Percentiles rank a stretch among this genome's conserved stretches.
Evolutionary conservation across 192 early-diverging fungal genomes (phyloP).

Genomic region (Tieghemiomyces parasiticus): DNA sequence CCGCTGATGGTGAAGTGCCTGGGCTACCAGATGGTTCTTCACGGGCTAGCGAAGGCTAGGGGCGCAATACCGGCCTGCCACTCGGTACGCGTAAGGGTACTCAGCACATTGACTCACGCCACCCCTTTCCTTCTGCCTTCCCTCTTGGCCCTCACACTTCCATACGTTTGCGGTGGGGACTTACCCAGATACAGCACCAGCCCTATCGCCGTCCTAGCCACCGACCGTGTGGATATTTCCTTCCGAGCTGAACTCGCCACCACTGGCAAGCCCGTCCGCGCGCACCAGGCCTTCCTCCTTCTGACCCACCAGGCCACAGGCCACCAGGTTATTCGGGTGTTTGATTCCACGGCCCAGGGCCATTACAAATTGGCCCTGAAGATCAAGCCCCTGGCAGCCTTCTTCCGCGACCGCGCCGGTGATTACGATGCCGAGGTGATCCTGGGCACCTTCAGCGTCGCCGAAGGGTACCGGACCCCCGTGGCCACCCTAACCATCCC

Average conservation of each 20-base stretch:
- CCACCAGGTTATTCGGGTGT: neutral
- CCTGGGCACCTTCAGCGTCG: neutral
- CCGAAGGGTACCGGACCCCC: neutral
- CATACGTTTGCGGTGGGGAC: too few species aligned
- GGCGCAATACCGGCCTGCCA: too few species aligned
- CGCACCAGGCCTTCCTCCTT: conserved; percentile 2
- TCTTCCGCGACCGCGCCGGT: neutral
- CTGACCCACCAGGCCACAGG: neutral
- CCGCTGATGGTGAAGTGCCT: too few species aligned
- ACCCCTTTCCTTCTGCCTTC: too few species aligned
- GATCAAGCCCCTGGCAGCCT: neutral
- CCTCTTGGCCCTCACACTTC: too few species aligned
- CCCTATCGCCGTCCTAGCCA: neutral
- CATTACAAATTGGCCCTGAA: neutral
- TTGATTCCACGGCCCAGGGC: conserved; percentile 2
- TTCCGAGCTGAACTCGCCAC: neutral
- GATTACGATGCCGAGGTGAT: neutral
- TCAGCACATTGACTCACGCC: too few species aligned
- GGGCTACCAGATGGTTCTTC: too few species aligned
- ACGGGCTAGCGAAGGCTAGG: too few species aligned
- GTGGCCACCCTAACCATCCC: neutral
- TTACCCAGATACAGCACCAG: neutral
- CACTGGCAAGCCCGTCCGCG: neutral
- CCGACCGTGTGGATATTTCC: neutral
- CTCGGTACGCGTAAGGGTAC: too few species aligned